Evolutionary conservation across 805 yeast species (phyloP), one percentile per base, ranked within the genome.

Genomic region (Yarrowia keelungensis): DNA sequence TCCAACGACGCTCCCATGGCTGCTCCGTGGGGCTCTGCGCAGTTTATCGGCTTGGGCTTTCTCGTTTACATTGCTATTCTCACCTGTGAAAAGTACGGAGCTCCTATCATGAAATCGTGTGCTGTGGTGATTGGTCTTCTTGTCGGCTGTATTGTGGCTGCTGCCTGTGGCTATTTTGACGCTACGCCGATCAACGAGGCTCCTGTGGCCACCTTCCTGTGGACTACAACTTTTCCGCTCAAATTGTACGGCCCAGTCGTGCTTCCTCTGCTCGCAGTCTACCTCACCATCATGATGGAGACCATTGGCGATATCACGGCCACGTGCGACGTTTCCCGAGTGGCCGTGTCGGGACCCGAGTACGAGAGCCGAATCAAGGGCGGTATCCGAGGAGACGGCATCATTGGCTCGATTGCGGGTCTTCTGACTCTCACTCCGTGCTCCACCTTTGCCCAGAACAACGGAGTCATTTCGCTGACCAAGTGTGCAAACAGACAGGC

Each of bases 261-360:
- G 7, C 80, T 92, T 67, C 97, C 97, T 5, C 85, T 91, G 81
- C 79, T 92, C 69, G 96, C 97, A 0, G 89, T 92, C 58, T 92
- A 87, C 76, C 82, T 92, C 41, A 91, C 89, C 36, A 79, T 90
- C 73, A 89, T 91, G 86, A 91, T 92, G 92, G 97, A 93, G 81
- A 90, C 97, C 68, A 91, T 92, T 75, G 97, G 97, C 78, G 97
- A 92, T 78, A 89, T 92, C 76, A 91, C 97, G 41, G 97, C 97
- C 43, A 91, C 97, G 51, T 89, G 91, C 69, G 98, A 92, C 78
- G 97, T 93, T 22, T 90, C 97, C 9, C 83, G 97, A 73, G 81
- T 89, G 71, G 92, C 89, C 71, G 92, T 91, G 69, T 93, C 89
- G 75, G 97, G 97, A 71, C 87, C 85, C 54, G 74, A 83, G 19